phyloP scores from a whole-genome alignment of 2,329 filamentous ascomycete species.

The Aspergillus nomiae region DNA sequence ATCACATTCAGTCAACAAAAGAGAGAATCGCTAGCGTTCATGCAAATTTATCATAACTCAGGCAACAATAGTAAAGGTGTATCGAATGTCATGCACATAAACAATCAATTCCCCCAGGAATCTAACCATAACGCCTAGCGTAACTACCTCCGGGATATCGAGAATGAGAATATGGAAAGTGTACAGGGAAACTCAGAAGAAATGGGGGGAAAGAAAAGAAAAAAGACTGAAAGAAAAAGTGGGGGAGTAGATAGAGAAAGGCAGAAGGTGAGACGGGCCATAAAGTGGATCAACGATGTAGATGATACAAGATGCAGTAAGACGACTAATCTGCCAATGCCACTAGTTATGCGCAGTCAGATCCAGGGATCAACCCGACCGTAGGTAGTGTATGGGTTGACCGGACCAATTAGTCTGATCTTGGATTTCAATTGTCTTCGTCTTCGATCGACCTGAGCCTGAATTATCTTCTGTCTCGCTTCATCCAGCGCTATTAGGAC shows the following conservation, averaged over 20 bases:
- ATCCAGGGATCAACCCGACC: conserved; percentile 32
- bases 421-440: conserved; percentile 42
- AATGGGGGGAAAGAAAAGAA: background rate
- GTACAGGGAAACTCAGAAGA: background rate
- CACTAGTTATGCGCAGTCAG: conserved; percentile 14
- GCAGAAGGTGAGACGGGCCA: background rate
- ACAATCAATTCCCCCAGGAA: background rate
- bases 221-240: background rate
- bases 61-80: background rate
- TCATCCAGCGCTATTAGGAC: conserved; percentile 33
- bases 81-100: background rate
- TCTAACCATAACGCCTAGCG: conserved; percentile 15
- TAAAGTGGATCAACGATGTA: background rate
- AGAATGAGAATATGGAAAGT: background rate
- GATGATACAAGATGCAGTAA: background rate
- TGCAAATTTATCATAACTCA: background rate
- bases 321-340: background rate
- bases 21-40: background rate
- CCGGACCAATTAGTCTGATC: conserved; percentile 43
- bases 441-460: conserved; percentile 37
- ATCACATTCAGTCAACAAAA: background rate
- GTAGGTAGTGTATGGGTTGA: conserved; percentile 32
- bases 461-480: conserved; percentile 37
- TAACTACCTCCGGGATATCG: background rate
- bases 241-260: background rate